Conservation (phyloP, 2,329 filamentous ascomycete genomes). For the Verticillium longisporum region DNA sequence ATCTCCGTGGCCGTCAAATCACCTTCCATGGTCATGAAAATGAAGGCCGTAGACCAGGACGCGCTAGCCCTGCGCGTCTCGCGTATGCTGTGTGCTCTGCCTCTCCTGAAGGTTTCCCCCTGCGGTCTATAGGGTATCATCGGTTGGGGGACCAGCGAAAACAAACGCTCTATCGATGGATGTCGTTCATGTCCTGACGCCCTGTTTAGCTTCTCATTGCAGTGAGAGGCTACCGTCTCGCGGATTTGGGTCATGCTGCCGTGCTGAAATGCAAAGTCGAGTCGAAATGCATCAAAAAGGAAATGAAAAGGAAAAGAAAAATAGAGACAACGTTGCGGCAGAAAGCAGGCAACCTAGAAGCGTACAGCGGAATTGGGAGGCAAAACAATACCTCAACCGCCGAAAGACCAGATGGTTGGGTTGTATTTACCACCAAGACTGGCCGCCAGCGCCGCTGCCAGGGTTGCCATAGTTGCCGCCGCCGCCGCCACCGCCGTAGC, state of each 20-base stretch:
- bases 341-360: slow-evolving; percentile 10
- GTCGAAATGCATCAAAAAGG: slow-evolving; percentile 18
- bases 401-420: neutral
- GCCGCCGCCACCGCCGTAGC: slow-evolving; percentile 28
- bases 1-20: slow-evolving; percentile 12
- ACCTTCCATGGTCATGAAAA: slow-evolving; percentile 3
- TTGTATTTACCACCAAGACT: slow-evolving; percentile 59
- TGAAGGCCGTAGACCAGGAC: slow-evolving; percentile 3
- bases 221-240: slow-evolving; percentile 18
- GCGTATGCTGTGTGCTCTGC: slow-evolving; percentile 13
- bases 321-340: slow-evolving; percentile 14
- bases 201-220: slow-evolving; percentile 25
- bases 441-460: slow-evolving; percentile 48
- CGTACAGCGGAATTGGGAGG: neutral
- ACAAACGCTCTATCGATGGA: slow-evolving; percentile 14
- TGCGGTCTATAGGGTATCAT: slow-evolving; percentile 20
- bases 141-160: slow-evolving; percentile 16
- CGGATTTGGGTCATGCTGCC: slow-evolving; percentile 28
- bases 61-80: neutral
- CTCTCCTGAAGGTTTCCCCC: slow-evolving; percentile 17
- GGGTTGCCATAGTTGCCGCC: slow-evolving; percentile 60
- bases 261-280: slow-evolving; percentile 12
- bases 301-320: slow-evolving; percentile 15
- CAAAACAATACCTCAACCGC: slow-evolving; percentile 2
- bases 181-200: slow-evolving; percentile 22